Base-by-base conservation (phyloP, 2,329 filamentous ascomycete species). In the Arthrobotrys sinensis region DNA sequence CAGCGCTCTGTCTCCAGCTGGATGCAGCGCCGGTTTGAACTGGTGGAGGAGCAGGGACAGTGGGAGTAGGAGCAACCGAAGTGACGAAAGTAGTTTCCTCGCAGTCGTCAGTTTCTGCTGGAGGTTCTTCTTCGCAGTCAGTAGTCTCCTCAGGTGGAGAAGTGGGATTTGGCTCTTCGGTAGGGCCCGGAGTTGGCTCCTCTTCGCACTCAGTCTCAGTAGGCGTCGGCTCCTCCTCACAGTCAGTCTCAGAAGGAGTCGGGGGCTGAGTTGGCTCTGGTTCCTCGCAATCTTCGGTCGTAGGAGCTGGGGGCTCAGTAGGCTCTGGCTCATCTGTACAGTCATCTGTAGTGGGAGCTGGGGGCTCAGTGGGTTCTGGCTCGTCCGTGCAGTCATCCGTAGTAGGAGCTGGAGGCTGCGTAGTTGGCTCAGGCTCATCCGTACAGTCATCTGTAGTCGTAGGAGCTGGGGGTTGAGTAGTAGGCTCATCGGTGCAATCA, bases 401-500 rank as follows among this genome's bases (percentile, higher is more conserved):
- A 19, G 70, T 68, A 19, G 70, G 62, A 19, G 19, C 60, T n/a
- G 69, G 69, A 28, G 69, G 63, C 63, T 53, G 28, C 10, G 45
- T 43, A 14, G 70, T 75, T 34, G 60, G 62, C n/a, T 66, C 45
- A n/a, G 63, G 63, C 14, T 66, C 63, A 1, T 66, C 63, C 5
- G 43, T 50, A n/a, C 46, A 50, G 32, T 66, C 63, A 40, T 50
- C 32, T 10, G 63, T 66, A 16, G 63, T 63, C 12, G 60, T 73
- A 10, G 69, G 38, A 43, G 21, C 19, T 38, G 64, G 64, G 36
- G 43, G 64, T n/a, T 32, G 53, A 36, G 32, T 62, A 19, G 57
- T 52, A 38, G 72, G 72, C 21, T 77, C 72, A 7, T 77, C 72
- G 19, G 43, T 76, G 53, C 72, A 77, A 53, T 77, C 72, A 53